These are phyloP conservation scores for Juncus effusus DNA, from an alignment of 176 grass and related monocot species.

Conservation along the genomic window DNA sequence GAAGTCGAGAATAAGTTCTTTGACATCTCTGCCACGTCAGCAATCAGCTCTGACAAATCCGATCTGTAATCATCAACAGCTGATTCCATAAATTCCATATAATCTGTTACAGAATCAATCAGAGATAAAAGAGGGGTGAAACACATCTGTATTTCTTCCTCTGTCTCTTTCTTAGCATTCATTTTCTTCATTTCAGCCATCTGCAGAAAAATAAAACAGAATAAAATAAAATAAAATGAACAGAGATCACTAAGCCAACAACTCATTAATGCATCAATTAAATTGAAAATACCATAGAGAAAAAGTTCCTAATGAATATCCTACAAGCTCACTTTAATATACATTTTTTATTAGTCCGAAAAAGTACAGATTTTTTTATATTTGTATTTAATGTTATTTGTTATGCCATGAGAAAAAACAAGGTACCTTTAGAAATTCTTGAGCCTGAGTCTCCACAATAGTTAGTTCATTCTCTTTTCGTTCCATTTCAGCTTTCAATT, in stretches of 20 bases:
- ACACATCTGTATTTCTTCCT: slow-evolving; percentile 47
- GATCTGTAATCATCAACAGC: slow-evolving; percentile 29
- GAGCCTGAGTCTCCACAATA: slow-evolving; percentile 46
- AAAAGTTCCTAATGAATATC: no score
- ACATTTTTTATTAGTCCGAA: no score
- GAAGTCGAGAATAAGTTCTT: slow-evolving; percentile 23
- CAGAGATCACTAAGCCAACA: neutral
- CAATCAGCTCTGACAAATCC: slow-evolving; percentile 54
- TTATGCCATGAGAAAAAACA: neutral
- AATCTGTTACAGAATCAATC: slow-evolving; percentile 42
- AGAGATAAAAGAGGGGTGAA: slow-evolving; percentile 44
- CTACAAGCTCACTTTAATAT: no score
- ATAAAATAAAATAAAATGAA: neutral
- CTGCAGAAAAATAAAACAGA: slow-evolving; percentile 26
- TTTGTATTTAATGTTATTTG: no score
- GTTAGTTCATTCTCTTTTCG: slow-evolving; percentile 40
- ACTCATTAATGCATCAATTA: no score
- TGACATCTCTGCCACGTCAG: slow-evolving; percentile 42
- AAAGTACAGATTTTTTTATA: no score
- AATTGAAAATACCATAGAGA: no score
- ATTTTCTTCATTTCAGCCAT: slow-evolving; percentile 42
- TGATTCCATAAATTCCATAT: slow-evolving; percentile 62
- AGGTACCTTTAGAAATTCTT: slow-evolving; percentile 52
- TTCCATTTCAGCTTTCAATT: slow-evolving; percentile 38
- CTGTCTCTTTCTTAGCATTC: slow-evolving; percentile 18